Evolutionary conservation across 108 stramenopile species (phyloP).

Genomic region (Nannochloropsis gaditana): DNA sequence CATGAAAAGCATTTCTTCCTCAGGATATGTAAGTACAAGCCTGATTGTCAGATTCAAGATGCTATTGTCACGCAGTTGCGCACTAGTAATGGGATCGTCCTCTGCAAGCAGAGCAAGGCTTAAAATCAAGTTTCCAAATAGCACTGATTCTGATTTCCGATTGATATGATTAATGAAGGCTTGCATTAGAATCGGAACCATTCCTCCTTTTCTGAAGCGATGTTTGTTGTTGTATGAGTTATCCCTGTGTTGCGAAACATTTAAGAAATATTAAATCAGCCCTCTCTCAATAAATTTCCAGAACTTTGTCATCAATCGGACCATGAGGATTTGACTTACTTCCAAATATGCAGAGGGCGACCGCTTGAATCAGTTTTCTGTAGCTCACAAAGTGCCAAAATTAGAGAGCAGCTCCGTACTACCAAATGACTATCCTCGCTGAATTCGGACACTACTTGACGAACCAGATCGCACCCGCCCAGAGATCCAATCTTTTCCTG

Average conservation of each 20-base stretch:
- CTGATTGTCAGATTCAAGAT: background rate
- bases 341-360: slow-evolving; percentile 1
- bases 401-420: background rate
- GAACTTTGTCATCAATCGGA: background rate
- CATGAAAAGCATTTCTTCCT: background rate
- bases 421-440: background rate
- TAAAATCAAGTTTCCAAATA: background rate
- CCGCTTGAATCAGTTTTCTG: background rate
- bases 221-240: background rate
- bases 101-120: slow-evolving; percentile 3
- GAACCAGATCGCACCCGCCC: background rate
- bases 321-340: background rate
- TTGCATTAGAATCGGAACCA: background rate
- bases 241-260: background rate
- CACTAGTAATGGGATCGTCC: background rate
- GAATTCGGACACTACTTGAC: background rate
- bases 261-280: too few relatives aligned
- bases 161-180: background rate
- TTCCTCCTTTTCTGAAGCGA: background rate
- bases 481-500: background rate
- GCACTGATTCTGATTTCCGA: background rate
- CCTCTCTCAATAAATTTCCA: background rate
- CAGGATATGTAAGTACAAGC: background rate
- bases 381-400: background rate
- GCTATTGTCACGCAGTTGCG: background rate